Evolutionary conservation across 352 stramenopile genomes (phyloP).

Genomic region (Pythium graminicola): DNA sequence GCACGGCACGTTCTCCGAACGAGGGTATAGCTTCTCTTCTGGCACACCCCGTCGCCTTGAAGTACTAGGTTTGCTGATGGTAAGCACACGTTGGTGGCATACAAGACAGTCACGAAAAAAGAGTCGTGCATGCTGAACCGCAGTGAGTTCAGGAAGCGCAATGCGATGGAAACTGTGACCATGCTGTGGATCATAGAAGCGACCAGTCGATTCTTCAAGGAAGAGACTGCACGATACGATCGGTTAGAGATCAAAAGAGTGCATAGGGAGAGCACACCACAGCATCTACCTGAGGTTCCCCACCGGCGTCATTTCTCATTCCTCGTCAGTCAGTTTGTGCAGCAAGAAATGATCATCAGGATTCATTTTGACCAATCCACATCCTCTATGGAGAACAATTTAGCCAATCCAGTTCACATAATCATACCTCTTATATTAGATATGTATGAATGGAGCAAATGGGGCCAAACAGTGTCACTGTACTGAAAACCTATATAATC

Average conservation of each 20-base stretch:
- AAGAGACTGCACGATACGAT: background rate
- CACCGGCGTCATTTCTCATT: background rate
- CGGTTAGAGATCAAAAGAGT: background rate
- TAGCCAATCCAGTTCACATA: too few relatives aligned
- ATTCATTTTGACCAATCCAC: background rate
- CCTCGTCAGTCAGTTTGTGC: constrained; percentile 2
- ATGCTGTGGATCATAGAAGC: constrained; percentile 38
- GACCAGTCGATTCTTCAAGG: constrained; percentile 2
- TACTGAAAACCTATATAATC: too few relatives aligned
- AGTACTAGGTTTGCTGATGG: constrained; percentile 20
- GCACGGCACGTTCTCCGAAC: background rate
- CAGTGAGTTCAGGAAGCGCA: constrained; percentile 25
- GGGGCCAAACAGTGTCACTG: too few relatives aligned
- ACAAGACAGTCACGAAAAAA: constrained; percentile 58
- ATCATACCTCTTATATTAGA: too few relatives aligned
- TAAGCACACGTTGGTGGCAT: constrained; percentile 43
- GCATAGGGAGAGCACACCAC: background rate
- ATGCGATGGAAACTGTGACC: constrained; percentile 51
- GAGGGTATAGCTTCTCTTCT: background rate
- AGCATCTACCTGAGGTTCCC: constrained; percentile 14
- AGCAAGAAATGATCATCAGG: background rate
- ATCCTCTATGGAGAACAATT: too few relatives aligned
- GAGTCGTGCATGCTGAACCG: constrained; percentile 49
- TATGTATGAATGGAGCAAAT: too few relatives aligned
- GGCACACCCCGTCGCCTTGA: background rate